Evolutionary conservation across 805 yeast species (phyloP), one percentile per base, ranked within the genome.

Genomic region (Candida ascalaphidarum): DNA sequence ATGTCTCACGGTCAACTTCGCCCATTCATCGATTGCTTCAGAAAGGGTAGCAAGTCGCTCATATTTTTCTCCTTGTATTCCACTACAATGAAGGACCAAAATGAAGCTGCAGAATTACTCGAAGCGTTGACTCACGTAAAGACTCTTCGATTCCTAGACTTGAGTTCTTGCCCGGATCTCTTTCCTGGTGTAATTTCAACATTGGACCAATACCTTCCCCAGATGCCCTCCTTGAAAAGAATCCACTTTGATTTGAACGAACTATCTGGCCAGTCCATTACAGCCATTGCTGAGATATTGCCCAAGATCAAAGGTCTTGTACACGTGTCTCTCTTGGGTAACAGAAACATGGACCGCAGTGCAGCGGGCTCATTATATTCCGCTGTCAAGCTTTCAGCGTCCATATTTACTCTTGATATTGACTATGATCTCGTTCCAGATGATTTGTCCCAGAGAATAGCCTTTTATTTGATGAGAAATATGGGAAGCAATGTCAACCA

Each of bases 201-300:
- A 10, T 47, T 72, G 14, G 52, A 56, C 20, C 63, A 61, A 35
- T 56, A 51, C 33, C 46, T 72, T 22, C 78, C 79, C 3, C 37
- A 44, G 14, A 68, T 60, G 35, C 51, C 60, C 9, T 61, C 55
- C 28, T 51, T 72, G 30, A 58, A 67, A 37, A 53, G 79, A 44
- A 48, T 71, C 15, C 79, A 72, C 43, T 68, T 72, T 39, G 79
- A 72, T 39, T 55, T 69, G 34, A 68, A 70, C 43, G 71, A 69
- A 18, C 50, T 72, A 29, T 53, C 65, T 2, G 58, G 61, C 21
- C 61, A 62, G 25, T 58, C 70, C 6, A 58, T 72, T 19, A 58
- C 65, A 17, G 74, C 72, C 7, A 59, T 72, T 22, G 62, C 71
- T 14, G 61, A 60, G 21, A 58, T 66, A 7, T 53, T 71, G 24